Conservation (phyloP, 1,284 basidiomycete species). For the Microstroma glucosiphilum region DNA sequence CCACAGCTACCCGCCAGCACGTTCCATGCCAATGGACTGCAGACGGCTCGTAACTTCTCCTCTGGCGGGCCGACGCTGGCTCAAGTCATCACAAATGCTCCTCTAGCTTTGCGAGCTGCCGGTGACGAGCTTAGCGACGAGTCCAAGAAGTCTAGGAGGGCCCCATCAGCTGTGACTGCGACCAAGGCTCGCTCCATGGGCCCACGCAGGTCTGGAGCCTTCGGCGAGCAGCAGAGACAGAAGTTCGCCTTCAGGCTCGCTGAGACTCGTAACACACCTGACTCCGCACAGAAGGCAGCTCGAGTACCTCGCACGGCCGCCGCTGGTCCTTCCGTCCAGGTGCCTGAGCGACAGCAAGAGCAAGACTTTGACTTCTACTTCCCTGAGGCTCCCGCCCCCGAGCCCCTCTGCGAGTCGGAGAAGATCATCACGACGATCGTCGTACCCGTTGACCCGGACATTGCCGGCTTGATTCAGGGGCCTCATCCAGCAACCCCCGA, state of each 20-base stretch:
- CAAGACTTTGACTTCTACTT: neutral
- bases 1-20: neutral
- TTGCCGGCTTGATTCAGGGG: neutral
- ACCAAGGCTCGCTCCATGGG: slow-evolving; percentile 1
- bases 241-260: too few relatives aligned
- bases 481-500: neutral
- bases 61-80: neutral
- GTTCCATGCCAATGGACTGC: neutral
- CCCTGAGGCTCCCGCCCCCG: neutral
- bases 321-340: neutral
- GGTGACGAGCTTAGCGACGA: slow-evolving; percentile 1
- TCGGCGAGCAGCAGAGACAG: too few relatives aligned
- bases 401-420: neutral
- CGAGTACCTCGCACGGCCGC: neutral
- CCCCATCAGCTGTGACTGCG: neutral
- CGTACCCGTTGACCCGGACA: neutral
- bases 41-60: neutral
- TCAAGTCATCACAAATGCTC: neutral
- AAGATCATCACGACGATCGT: neutral
- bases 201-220: neutral
- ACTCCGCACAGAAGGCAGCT: neutral
- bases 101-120: neutral
- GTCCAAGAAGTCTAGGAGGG: too few relatives aligned
- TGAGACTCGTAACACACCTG: neutral
- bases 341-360: neutral